Evolutionary conservation across 2,329 filamentous ascomycete genomes (phyloP), one percentile per base, ranked within the genome.

Genomic region (Epichloe gansuensis): DNA sequence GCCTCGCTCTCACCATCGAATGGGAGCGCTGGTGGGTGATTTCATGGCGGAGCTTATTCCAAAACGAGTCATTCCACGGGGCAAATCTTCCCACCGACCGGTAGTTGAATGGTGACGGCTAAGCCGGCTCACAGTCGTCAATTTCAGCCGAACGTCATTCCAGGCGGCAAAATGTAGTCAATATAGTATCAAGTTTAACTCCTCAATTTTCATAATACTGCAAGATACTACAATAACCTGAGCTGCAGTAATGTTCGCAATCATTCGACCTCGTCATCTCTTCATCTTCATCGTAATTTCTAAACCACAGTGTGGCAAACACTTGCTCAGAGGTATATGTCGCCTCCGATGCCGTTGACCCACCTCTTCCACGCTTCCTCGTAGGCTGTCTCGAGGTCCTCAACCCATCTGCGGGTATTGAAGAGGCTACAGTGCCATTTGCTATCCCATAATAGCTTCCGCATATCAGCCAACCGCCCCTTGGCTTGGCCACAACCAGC

Each of bases 361-460:
- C 93, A 98, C 64, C 82, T 80, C 60, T 77, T 76, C 93, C 93
- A 98, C 17, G 91, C 90, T 65, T 86, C 81, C 58, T 87, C 83
- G 66, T 96, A 98, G 12, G 90, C 91, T 56, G 80, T 77, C 71
- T 98, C 93, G 21, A 98, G 71, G 69, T 97, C 91, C 46, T 76
- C 72, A 28, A 97, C 91, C 93, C 93, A 98, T 60, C 93, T 79
- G 60, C 76, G 80, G 5, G 93, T 98, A 68, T 98, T 83, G 65
- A 98, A 98, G 44, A 98, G 74, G 13, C 86, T 86, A 67, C 90
- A 95, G 31, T 75, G 81, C 86, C 89, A 95, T 60, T 91, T 83
- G 62, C 81, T 83, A 56, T 88, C 78, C 72, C 91, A 97, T 11
- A 98, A 71, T 61, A 95, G 73, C 64, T 81, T 85, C 56, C 93